Conservation (phyloP, 2,329 filamentous ascomycete genomes). For the Dactylellina drechsleri region DNA sequence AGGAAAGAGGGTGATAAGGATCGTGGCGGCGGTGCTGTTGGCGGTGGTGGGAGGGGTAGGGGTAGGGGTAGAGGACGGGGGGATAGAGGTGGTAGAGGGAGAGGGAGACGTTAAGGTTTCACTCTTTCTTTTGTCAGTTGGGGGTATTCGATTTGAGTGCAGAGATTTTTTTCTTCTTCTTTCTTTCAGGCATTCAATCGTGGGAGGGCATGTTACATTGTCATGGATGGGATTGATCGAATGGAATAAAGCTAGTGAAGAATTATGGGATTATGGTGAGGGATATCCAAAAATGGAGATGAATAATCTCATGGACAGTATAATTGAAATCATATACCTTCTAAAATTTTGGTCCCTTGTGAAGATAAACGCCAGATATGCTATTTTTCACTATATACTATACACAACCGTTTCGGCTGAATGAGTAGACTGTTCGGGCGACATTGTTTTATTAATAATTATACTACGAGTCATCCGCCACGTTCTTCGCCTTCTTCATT, state of each 20-base stretch:
- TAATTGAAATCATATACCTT: no score
- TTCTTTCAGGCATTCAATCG: slow-evolving; percentile 14
- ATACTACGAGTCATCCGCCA: slow-evolving; percentile 17
- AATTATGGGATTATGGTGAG: background rate
- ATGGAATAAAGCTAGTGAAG: slow-evolving; percentile 35
- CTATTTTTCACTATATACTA: no score
- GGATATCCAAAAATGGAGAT: slow-evolving; percentile 1
- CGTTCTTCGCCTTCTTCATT: slow-evolving; percentile 66
- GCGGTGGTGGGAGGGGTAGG: slow-evolving; percentile 64
- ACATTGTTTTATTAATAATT: no score
- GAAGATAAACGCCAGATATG: no score
- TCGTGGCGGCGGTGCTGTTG: slow-evolving; percentile 68
- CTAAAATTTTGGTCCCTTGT: no score
- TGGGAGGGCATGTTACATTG: no score
- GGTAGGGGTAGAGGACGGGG: slow-evolving; percentile 65
- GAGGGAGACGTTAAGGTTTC: slow-evolving; percentile 56
- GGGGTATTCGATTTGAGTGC: background rate
- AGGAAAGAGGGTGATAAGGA: slow-evolving; percentile 80
- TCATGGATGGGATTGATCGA: background rate
- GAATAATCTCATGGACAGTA: slow-evolving; percentile 32
- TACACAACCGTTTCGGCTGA: no score
- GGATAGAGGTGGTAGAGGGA: slow-evolving; percentile 62
- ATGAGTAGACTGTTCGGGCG: no score
- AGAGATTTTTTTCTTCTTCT: background rate
- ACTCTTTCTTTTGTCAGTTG: background rate